Conservation (phyloP, 2,329 filamentous ascomycete genomes). For the Colletotrichum trifolii region DNA sequence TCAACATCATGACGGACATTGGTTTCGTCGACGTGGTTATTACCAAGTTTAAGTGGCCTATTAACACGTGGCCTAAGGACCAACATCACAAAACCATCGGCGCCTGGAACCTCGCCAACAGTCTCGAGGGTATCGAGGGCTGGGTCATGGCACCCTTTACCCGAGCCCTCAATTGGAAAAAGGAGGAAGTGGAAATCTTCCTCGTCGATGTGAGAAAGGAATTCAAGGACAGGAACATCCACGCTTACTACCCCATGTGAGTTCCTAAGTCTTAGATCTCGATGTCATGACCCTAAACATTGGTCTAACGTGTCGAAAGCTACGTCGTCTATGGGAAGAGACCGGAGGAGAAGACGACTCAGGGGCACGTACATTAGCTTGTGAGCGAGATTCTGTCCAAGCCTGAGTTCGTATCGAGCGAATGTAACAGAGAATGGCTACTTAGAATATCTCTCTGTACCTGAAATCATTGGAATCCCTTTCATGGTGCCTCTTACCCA, state of each 20-base stretch:
- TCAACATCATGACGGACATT: slow-evolving; percentile 56
- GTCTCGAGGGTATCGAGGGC: slow-evolving; percentile 47
- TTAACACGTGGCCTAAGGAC: slow-evolving; percentile 63
- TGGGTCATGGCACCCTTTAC: slow-evolving; percentile 51
- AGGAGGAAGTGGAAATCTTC: slow-evolving; percentile 47
- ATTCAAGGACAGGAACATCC: slow-evolving; percentile 46
- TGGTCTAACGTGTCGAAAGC: no score
- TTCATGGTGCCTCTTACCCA: no score
- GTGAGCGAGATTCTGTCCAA: no score
- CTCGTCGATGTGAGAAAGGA: slow-evolving; percentile 48
- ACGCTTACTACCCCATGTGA: slow-evolving; percentile 53
- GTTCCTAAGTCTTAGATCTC: slow-evolving; percentile 19
- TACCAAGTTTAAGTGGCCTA: slow-evolving; percentile 60
- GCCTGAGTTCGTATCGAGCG: no score
- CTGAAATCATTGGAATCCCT: no score
- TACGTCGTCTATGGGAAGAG: no score
- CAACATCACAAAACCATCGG: slow-evolving; percentile 63
- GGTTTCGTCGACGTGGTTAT: slow-evolving; percentile 65
- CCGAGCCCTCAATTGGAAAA: slow-evolving; percentile 46
- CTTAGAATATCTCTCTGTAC: no score
- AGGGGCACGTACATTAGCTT: no score
- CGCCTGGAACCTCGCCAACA: slow-evolving; percentile 46
- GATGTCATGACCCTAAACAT: no score
- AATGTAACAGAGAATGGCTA: no score
- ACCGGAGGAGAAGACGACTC: no score